Base-by-base conservation (phyloP, 1,139 yeast genomes). In the Pichia sp. region DNA sequence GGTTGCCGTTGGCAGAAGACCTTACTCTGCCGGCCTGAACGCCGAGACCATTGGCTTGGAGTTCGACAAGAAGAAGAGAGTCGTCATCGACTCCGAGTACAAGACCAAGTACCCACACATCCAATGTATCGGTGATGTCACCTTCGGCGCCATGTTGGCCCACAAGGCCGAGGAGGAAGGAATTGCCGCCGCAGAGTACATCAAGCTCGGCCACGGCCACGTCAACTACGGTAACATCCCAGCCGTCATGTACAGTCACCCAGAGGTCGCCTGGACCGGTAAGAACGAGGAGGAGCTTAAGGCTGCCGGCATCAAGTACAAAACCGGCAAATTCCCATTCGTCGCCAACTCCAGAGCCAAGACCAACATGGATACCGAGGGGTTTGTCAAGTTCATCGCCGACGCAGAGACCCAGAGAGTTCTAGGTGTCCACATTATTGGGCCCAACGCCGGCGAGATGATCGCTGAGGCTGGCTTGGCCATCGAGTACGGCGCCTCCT, bases 141-240 rank as follows among this genome's bases (percentile, higher is more conserved):
- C 99, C 49, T 93, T 89, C 66, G 99, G 99, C 66, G 95, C 97
- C 67, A 95, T 95, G 99, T 83, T 95, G 76, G 99, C 99, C 61
- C 99, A 95, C 82, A 95, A 95, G 81, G 99, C 99, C 60, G 99
- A 95, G 79, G 99, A 95, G 74, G 99, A 95, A 80, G 99, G 97
- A 75, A 86, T 95, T 67, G 99, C 99, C 57, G 99, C 97, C 61
- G 98, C 83, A 61, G 99, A 95, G 77, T 88, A 83, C 79, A 84
- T 95, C 73, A 89, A 90, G 79, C 75, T 75, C 64, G 99, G 99
- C 61, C 89, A 87, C 71, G 99, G 99, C 58, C 99, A 95, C 71
- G 98, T 95, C 64, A 95, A 95, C 84, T 95, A 95, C 75, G 96
- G 86, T 65, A 93, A 89, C 76, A 93, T 95, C 66, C 99, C 99